phyloP scores from a whole-genome alignment of 2,329 filamentous ascomycete species.

The Trichoderma gracile region DNA sequence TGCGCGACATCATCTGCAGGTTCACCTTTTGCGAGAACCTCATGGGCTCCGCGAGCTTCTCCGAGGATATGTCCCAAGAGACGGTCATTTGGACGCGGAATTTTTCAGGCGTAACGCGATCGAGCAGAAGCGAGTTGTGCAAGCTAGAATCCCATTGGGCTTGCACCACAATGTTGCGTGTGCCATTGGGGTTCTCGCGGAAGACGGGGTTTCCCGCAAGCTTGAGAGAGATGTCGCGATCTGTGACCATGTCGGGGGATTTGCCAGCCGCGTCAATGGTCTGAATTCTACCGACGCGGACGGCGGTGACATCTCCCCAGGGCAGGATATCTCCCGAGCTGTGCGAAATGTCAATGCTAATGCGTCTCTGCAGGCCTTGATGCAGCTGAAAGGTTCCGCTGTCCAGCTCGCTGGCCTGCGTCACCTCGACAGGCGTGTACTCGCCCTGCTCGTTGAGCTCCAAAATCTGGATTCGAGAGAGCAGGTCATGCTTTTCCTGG shows the following conservation, averaged over 20 bases:
- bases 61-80: conserved; percentile 81
- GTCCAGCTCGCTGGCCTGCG: conserved; percentile 81
- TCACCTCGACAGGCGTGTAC: conserved; percentile 89
- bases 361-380: conserved; percentile 86
- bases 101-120: conserved; percentile 88
- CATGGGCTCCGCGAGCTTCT: conserved; percentile 84
- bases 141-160: conserved; percentile 96
- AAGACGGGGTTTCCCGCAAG: conserved; percentile 76
- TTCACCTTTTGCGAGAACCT: conserved; percentile 78
- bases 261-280: conserved; percentile 84
- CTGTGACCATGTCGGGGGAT: conserved; percentile 73
- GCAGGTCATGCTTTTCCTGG: conserved; percentile 91
- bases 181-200: conserved; percentile 85
- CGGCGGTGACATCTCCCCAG: conserved; percentile 78
- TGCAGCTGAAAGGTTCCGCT: conserved; percentile 92
- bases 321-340: conserved; percentile 85
- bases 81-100: conserved; percentile 87
- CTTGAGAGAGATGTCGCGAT: conserved; percentile 74
- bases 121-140: conserved; percentile 89
- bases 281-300: conserved; percentile 78
- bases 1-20: conserved; percentile 79
- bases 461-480: conserved; percentile 82
- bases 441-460: conserved; percentile 90
- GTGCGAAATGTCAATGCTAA: conserved; percentile 86
- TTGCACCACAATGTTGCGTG: conserved; percentile 79